A percentile compares a stretch with the other conserved stretches of the same genome.
Evolutionary conservation across 192 early-diverging fungal genomes (phyloP).

Genomic region (Umbelopsis ramanniana): DNA sequence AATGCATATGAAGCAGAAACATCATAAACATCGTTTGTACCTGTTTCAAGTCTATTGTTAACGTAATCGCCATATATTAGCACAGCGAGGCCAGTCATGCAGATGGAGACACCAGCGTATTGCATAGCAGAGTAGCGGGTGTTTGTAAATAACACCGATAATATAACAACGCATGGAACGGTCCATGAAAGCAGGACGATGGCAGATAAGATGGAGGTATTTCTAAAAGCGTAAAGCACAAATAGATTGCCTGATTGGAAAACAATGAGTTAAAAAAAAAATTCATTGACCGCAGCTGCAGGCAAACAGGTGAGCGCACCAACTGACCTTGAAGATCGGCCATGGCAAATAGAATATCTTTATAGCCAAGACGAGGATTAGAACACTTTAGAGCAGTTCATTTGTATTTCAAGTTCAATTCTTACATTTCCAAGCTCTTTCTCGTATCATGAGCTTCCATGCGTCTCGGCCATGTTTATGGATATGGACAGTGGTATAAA

Average conservation of each 20-base stretch:
- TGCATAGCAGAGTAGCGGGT: conserved; percentile 25
- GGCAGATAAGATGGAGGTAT: conserved; percentile 39
- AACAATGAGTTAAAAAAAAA: conserved; percentile 15
- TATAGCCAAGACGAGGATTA: background rate
- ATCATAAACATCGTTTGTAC: conserved; percentile 4
- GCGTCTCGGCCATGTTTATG: conserved; percentile 9
- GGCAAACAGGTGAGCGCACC: background rate
- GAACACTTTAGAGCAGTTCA: background rate
- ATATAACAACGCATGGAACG: conserved; percentile 34
- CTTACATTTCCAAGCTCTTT: conserved; percentile 22
- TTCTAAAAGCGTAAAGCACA: conserved; percentile 39
- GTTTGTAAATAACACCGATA: conserved; percentile 23
- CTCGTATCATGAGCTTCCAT: conserved; percentile 14
- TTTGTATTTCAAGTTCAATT: background rate
- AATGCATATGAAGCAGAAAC: background rate
- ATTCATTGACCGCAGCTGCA: background rate
- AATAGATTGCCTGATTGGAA: conserved; percentile 33
- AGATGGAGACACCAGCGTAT: conserved; percentile 21
- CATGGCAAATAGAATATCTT: conserved; percentile 18
- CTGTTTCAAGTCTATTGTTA: conserved; percentile 13
- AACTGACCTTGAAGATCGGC: conserved; percentile 19
- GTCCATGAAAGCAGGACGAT: conserved; percentile 37
- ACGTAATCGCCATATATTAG: conserved; percentile 32
- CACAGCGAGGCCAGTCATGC: conserved; percentile 30
- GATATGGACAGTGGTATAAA: conserved; percentile 12